Evolutionary conservation across 345 rosid genomes (phyloP), one percentile per base, ranked within the genome.

Genomic region (Bruguiera sexangula): DNA sequence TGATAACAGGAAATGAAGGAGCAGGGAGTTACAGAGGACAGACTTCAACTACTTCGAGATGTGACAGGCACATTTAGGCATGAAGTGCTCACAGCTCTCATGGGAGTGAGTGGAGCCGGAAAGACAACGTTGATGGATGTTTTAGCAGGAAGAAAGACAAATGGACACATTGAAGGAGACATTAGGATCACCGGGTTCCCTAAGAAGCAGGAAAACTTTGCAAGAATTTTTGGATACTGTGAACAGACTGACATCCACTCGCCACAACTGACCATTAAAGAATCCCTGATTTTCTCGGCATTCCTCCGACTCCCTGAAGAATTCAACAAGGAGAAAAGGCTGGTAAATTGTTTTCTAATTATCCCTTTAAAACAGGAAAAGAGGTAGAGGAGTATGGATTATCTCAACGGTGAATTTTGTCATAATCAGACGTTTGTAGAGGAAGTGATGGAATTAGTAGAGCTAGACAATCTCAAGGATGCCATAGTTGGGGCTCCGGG

Each of bases 41-140:
- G 62, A 11, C 82, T 89, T n/a, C 88, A 89, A 64, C 84, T 89
- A 29, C 95, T 89, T 39, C 54, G 61, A 21, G 79, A 75, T 34
- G 75, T 85, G 43, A 78, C 86, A 9, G 85, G 94, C 0, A 75
- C 89, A 67, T 89, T 89, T 68, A 73, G 86, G 78, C 89, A 89
- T 0, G 88, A 91, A 51, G 76, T 86, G 61, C 85, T 89, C 8
- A 87, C 88, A 18, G 91, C 91, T 32, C 36, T 89, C 37, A 86
- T 89, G 91, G 89, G 91, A 3, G 86, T 81, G 18, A 86, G 87
- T 73, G 95, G 95, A 6, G 89, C 95, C 18, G 89, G 95, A 27
- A 89, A 86, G 70, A 89, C 88, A 53, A 89, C 95, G 16, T 73
- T 89, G 5, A 70, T 89, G 71, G 94, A 89, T 80, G 89, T 89